Percentiles rank a stretch among this genome's conserved stretches.
Evolutionary conservation across 2,329 filamentous ascomycete genomes (phyloP).

Genomic region (Aurifilum marmelostoma): DNA sequence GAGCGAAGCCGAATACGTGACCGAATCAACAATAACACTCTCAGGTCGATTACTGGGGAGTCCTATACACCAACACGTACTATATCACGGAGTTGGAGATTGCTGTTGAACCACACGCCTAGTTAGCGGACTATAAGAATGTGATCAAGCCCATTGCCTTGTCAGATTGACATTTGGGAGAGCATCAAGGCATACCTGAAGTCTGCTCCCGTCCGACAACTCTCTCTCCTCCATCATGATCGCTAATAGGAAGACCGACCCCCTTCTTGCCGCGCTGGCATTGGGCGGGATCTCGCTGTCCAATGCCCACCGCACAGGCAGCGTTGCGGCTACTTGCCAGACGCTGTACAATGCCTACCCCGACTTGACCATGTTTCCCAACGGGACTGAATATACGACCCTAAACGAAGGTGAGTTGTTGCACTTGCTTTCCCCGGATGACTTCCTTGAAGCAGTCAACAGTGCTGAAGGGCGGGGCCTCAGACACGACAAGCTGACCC

Average conservation of each 20-base stretch:
- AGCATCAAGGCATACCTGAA: not conserved
- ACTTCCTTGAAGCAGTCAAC: not conserved
- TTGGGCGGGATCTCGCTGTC: not conserved
- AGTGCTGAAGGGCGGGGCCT: not conserved
- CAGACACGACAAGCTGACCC: not conserved
- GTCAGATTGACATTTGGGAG: not conserved
- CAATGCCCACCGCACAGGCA: not conserved
- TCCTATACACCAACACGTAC: not conserved
- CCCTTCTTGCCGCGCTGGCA: not conserved
- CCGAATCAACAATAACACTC: not conserved
- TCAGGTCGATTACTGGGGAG: not conserved
- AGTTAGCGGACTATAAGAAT: not conserved
- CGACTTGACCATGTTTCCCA: not conserved
- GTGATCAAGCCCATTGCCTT: not conserved
- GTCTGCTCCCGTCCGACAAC: not conserved
- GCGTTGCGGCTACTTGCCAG: slow-evolving; percentile 1
- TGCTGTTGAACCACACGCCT: not conserved
- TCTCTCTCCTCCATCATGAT: not conserved
- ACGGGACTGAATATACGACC: not conserved
- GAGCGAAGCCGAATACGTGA: not conserved
- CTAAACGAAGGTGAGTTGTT: slow-evolving; percentile 3
- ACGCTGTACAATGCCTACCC: slow-evolving; percentile 12
- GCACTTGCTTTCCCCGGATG: not conserved
- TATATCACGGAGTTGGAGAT: not conserved
- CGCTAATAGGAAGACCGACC: not conserved